phyloP scores from a whole-genome alignment of 2,329 filamentous ascomycete species.

The Pseudogymnoascus sp. region DNA sequence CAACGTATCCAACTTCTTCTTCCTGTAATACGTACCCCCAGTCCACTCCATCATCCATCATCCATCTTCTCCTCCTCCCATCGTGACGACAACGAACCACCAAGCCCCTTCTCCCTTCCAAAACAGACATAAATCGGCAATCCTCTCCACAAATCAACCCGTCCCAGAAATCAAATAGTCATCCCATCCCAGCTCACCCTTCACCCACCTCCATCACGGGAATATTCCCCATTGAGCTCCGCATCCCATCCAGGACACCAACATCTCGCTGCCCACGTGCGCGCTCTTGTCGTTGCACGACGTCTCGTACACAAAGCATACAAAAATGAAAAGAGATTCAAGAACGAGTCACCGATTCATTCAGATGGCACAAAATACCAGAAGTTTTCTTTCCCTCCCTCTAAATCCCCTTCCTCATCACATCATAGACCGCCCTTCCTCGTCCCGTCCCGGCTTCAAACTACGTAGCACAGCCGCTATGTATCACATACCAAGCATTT shows the following conservation, averaged over 20 bases:
- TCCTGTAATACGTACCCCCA: not conserved
- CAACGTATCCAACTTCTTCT: not conserved
- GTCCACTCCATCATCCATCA: not conserved
- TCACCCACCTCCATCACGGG: not conserved
- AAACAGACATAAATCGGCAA: not conserved
- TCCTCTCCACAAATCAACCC: not conserved
- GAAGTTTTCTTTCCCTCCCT: too few relatives aligned
- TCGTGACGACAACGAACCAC: not conserved
- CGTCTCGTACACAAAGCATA: not conserved
- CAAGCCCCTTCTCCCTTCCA: not conserved
- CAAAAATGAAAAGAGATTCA: not conserved
- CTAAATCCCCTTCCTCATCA: too few relatives aligned
- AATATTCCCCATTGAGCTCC: not conserved
- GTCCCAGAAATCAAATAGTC: not conserved
- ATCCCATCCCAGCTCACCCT: not conserved
- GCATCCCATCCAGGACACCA: not conserved
- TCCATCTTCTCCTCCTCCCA: not conserved
- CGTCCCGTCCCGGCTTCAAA: too few relatives aligned
- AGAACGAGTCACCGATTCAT: not conserved
- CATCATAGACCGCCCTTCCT: too few relatives aligned
- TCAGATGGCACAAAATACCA: too few relatives aligned
- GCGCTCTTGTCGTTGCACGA: not conserved
- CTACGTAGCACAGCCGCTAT: too few relatives aligned
- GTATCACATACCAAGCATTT: too few relatives aligned
- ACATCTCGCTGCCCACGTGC: not conserved